Base-by-base conservation (phyloP, 805 yeast species). In the Ogataea philodendri region DNA sequence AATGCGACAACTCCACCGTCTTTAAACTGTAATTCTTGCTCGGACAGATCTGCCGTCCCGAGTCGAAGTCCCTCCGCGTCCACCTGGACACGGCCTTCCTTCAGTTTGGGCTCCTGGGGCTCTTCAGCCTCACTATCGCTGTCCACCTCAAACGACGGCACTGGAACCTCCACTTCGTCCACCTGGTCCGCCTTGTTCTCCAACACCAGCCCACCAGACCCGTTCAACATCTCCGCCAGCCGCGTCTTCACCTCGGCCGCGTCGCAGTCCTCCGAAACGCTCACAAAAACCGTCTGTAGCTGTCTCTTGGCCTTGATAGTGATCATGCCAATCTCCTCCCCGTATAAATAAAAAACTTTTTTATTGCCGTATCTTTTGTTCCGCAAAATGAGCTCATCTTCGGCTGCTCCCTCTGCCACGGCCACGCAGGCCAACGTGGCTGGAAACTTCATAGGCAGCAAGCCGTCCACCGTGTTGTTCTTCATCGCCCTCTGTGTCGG, bases 401-500 rank as follows among this genome's bases (percentile, higher is more conserved):
- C 35, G 24, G 13, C 30, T 5, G 18, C 30, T 5, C 13, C 41
- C 16, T n/a, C 39, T 8, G 21, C 37, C 8, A 24, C 37, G 18
- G 2, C 42, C 4, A 13, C 34, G 9, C 15, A 28, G 15, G n/a
- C 41, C 22, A 22, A 32, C 20, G 15, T 31, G 8, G 35, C 35
- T 6, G 29, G 44, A 15, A 42, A 28, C 21, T 57, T 56, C 41
- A 53, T 62, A 11, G 66, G 65, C 5, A 71, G 67, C 46, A 65
- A 72, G 22, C 84, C 84, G 1, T 74, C 84, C 1, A 76, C 83
- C 1, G 76, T 78, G 22, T 59, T 80, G 19, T 80, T 80, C 57
- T 76, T 78, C 56, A 59, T 80, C 9, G 84, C 85, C 1, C 64
- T 80, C 22, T 73, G 80, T 1, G 74, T 78, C 9, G 85, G 84